A percentile compares a stretch with the other conserved stretches of the same genome.
These are phyloP conservation scores for Claviceps pazoutovae DNA, from an alignment of 2,329 filamentous ascomycete genomes.

Conservation along the genomic window DNA sequence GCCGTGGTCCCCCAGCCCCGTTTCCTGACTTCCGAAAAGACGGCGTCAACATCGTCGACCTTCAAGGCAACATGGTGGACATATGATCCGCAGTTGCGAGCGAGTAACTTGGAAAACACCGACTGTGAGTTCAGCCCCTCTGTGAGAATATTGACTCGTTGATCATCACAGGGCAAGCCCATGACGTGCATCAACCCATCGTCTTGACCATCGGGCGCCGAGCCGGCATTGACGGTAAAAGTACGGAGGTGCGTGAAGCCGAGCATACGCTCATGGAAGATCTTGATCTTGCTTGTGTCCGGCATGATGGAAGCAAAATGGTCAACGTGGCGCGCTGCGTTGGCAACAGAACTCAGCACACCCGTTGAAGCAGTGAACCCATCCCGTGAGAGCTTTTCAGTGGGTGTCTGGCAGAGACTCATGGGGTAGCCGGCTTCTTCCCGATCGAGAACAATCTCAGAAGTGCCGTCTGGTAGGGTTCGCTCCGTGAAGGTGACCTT, in stretches of 20 bases:
- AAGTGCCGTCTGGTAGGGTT: neutral
- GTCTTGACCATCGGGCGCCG: neutral
- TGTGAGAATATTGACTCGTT: neutral
- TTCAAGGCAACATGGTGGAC: neutral
- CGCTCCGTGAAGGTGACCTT: neutral
- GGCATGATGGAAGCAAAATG: constrained; percentile 1
- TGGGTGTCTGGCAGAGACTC: neutral
- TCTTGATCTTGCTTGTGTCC: neutral
- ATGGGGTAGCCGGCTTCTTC: neutral
- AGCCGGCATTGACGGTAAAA: neutral
- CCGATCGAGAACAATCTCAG: neutral
- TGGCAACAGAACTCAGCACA: neutral
- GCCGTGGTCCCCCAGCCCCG: neutral
- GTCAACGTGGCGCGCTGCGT: neutral
- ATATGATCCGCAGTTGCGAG: neutral
- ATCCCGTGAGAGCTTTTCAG: neutral
- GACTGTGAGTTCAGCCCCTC: neutral
- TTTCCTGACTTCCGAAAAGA: neutral
- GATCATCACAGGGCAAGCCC: neutral
- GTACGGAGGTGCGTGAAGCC: neutral
- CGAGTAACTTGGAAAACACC: neutral
- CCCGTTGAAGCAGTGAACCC: neutral
- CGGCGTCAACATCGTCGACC: neutral
- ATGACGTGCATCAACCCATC: neutral
- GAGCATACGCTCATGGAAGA: neutral